Percentiles rank a stretch among this genome's conserved stretches.
phyloP scores from a whole-genome alignment of 768 basidiomycete species.

The Phaffia australis region DNA sequence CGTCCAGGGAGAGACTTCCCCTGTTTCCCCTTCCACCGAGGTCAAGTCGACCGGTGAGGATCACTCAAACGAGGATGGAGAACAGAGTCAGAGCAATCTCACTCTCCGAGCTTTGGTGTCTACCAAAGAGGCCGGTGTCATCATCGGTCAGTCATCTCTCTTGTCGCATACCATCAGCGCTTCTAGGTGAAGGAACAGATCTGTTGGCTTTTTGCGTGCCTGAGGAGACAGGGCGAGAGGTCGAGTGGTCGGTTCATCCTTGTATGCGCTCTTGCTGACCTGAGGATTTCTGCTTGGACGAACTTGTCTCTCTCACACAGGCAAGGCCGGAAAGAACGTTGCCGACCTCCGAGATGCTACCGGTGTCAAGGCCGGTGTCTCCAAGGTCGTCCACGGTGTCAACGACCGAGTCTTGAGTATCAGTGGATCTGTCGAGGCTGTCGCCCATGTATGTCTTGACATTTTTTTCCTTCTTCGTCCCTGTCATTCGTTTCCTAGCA shows the following conservation, averaged over 20 bases:
- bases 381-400: conserved; percentile 94
- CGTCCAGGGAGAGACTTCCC: not conserved
- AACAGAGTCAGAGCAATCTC: conserved; percentile 45
- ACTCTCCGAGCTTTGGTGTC: conserved; percentile 90
- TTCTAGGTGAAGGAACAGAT: not conserved
- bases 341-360: conserved; percentile 91
- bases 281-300: not conserved
- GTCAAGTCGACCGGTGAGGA: not conserved
- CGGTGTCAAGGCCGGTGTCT: conserved; percentile 96
- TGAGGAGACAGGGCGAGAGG: not conserved
- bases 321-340: conserved; percentile 93
- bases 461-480: no score
- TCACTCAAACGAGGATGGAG: conserved; percentile 32
- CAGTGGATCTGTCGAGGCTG: conserved; percentile 79
- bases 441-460: conserved; percentile 60
- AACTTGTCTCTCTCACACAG: conserved; percentile 29
- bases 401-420: conserved; percentile 96
- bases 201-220: no score
- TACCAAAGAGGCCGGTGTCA: conserved; percentile 93
- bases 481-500: not conserved
- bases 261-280: not conserved
- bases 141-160: conserved; percentile 50
- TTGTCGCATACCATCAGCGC: not conserved
- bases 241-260: not conserved
- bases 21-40: conserved; percentile 7